Evolutionary conservation across 129 eudicot genomes (phyloP), one percentile per base, ranked within the genome.

Genomic region (Flaveria ramosissima): DNA sequence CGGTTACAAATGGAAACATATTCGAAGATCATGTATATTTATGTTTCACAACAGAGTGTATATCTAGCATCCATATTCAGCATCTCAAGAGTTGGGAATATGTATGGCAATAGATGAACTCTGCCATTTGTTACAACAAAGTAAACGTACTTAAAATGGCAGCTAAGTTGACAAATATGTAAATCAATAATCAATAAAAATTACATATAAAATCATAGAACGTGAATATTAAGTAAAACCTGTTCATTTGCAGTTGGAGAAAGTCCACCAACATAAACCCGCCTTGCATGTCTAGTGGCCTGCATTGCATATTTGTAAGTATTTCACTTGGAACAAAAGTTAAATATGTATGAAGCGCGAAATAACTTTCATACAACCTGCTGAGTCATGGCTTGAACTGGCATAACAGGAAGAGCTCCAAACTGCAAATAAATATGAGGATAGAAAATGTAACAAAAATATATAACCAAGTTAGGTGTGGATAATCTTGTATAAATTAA

Each of bases 271-370:
- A 95, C 97, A 86, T 95, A 95, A 70, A 95, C 91, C 83, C 96
- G 89, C 47, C 99, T 90, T 80, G 99, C 99, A 89, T 91, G 99
- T 63, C 99, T 86, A 9, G 99, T 95, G 56, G 99, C 97, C 99
- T 94, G 89, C 32, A 81, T 74, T 47, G 42, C 80, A 19, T 59
- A 72, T 45, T 41, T 47, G 68, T 72, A 73, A 60, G 64, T 26
- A 68, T 3, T 24, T 20, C 7, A 47, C 42, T 46, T 13, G 26
- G 2, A 59, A 68, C 17, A 48, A 68, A 65, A 23, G 16, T 9
- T 12, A 21, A 60, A 4, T 24, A 60, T 14, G 53, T 74, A 47
- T 64, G 23, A 52, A 52, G 23, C 15, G 12, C 45, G 46, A 66
- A 71, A 52, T 42, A 45, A 50, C 52, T 47, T 36, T 36, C 52